These are phyloP conservation scores for Abrus pulchellus DNA, from an alignment of 306 rosid genomes.

Conservation along the genomic window DNA sequence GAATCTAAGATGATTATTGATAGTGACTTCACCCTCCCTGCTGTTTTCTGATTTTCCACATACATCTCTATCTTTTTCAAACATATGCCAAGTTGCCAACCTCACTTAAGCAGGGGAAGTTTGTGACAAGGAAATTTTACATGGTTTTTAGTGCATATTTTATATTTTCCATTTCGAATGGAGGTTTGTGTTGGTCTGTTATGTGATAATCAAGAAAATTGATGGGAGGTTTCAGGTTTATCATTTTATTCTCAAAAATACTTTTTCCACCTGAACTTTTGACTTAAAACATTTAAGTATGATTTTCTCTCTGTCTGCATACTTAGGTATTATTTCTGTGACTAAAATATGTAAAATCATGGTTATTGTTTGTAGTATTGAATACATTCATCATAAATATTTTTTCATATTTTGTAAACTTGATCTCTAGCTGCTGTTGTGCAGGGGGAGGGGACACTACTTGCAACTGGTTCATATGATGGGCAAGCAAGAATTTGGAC, in stretches of 20 bases:
- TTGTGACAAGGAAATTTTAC: background rate
- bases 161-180: background rate
- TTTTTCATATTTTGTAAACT: slow-evolving; percentile 13
- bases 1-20: slow-evolving; percentile 37
- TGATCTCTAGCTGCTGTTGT: slow-evolving; percentile 7
- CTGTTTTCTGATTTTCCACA: slow-evolving; percentile 12
- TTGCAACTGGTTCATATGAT: slow-evolving; percentile 97
- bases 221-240: slow-evolving; percentile 1
- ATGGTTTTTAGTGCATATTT: too few relatives aligned
- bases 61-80: slow-evolving; percentile 2
- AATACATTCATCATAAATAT: slow-evolving; percentile 4
- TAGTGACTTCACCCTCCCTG: slow-evolving; percentile 10
- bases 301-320: background rate
- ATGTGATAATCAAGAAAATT: slow-evolving; percentile 4
- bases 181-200: slow-evolving; percentile 47
- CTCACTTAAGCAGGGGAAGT: slow-evolving; percentile 5
- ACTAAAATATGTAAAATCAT: background rate
- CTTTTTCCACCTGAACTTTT: background rate
- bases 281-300: background rate
- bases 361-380: slow-evolving; percentile 23
- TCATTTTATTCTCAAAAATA: background rate
- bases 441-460: slow-evolving; percentile 91
- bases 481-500: slow-evolving; percentile 99
- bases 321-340: slow-evolving; percentile 9
- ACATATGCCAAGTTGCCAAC: background rate